Evolutionary conservation across 2,329 filamentous ascomycete genomes (phyloP).

Genomic region (Fusarium nodosum): DNA sequence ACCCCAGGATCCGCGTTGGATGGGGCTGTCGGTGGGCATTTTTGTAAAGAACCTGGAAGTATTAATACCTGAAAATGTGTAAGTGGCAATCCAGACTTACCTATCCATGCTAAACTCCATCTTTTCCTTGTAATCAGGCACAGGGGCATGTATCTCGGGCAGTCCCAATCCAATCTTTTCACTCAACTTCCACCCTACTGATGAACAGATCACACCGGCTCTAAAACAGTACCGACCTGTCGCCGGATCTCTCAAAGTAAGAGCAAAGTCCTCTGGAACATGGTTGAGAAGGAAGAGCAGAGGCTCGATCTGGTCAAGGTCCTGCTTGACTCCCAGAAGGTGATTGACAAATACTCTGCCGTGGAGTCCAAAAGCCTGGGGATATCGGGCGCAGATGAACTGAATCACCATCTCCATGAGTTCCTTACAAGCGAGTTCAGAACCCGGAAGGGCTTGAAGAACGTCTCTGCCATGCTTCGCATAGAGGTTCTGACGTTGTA

Average conservation of each 20-base stretch:
- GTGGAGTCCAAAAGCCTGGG: conserved; percentile 76
- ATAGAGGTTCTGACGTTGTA: conserved; percentile 76
- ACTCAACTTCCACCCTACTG: conserved; percentile 82
- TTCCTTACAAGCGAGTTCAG: conserved; percentile 84
- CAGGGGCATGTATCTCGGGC: conserved; percentile 77
- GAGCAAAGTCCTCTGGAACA: conserved; percentile 85
- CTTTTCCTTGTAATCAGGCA: conserved; percentile 89
- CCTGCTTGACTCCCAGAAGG: conserved; percentile 73
- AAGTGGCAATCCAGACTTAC: conserved; percentile 57
- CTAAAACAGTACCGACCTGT: conserved; percentile 81
- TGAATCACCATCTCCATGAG: conserved; percentile 89
- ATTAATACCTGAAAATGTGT: not conserved
- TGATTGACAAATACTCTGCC: conserved; percentile 74
- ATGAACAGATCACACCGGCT: conserved; percentile 82
- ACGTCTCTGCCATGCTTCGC: conserved; percentile 73
- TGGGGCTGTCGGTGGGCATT: conserved; percentile 78
- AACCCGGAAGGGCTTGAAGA: conserved; percentile 77
- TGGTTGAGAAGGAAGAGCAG: conserved; percentile 80
- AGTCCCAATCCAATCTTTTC: conserved; percentile 80
- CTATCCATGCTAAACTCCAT: conserved; percentile 91
- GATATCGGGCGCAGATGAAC: conserved; percentile 83
- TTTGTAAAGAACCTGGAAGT: conserved; percentile 80
- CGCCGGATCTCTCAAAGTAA: conserved; percentile 78
- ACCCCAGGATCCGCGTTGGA: conserved; percentile 88
- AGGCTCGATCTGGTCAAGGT: conserved; percentile 73